Base-by-base conservation (phyloP, 1,139 yeast genomes). In the Hemisphaericaspora xylofermentans region DNA sequence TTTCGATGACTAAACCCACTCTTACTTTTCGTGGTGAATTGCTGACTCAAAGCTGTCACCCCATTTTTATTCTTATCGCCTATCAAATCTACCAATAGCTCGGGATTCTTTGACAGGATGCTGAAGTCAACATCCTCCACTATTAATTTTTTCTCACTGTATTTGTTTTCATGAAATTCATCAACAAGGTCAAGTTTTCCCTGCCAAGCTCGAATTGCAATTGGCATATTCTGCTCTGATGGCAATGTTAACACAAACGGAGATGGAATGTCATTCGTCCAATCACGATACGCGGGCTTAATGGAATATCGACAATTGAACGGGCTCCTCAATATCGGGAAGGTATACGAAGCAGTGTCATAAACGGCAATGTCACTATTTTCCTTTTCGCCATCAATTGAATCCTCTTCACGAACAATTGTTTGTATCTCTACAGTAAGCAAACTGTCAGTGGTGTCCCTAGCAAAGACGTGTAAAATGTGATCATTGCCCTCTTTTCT, bases 141-240 rank as follows among this genome's bases (percentile, higher is more conserved):
- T 3, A 61, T 61, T 14, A 19, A 65, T 40, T 6, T 55, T 19
- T 5, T 12, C n/a, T 56, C 32, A 14, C 35, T 24, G 18, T 31
- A 12, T 22, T 33, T 41, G 3, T 17, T 15, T 22, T 31, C 36
- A 33, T 17, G 33, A 24, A 38, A 36, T 17, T 30, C 21, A 26
- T 52, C 56, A 6, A 43, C 38, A 3, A 69, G 38, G 0, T 44
- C 35, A 3, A 63, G 45, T 31, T 61, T 63, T 6, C 68, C 70
- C 31, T 60, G 50, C 85, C 85, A 80, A 7, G 60, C 48, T 40
- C 85, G 60, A 2, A 68, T 57, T 3, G 76, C 73, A 32, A 67
- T 62, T 0, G 82, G 80, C 58, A 68, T 57, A 14, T 39, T 38
- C 25, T 40, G 41, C 15, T 44, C 51, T 3, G 43, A 32, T 8